A percentile compares a stretch with the other conserved stretches of the same genome.
Conservation (phyloP, 2,329 filamentous ascomycete genomes). For the Aspergillus texensis region DNA sequence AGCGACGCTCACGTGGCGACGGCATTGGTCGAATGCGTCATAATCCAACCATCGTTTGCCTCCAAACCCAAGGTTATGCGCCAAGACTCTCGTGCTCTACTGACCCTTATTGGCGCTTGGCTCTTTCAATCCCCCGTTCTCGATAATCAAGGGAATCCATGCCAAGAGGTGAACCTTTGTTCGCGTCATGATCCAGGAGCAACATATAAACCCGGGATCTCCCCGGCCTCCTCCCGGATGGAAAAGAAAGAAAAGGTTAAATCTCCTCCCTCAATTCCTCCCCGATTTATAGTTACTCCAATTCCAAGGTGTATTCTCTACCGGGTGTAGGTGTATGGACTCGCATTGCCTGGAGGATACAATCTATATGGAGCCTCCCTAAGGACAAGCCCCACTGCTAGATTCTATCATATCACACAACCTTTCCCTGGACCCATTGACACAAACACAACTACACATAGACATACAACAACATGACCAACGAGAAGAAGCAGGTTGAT, state of each 20-base stretch:
- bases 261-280: background rate
- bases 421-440: constrained; percentile 2
- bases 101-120: constrained; percentile 15
- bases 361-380: constrained; percentile 38
- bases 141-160: background rate
- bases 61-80: constrained; percentile 11
- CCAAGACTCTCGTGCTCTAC: constrained; percentile 4
- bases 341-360: constrained; percentile 34
- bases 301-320: background rate
- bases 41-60: constrained; percentile 5
- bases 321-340: constrained; percentile 31
- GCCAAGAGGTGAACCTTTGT: constrained; percentile 10
- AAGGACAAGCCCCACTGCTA: constrained; percentile 17
- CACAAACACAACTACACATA: constrained; percentile 7
- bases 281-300: constrained; percentile 15
- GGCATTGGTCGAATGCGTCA: constrained; percentile 20
- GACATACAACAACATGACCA: constrained; percentile 1
- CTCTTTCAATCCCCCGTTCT: background rate
- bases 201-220: background rate
- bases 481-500: constrained; percentile 8
- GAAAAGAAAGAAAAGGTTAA: background rate
- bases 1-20: constrained; percentile 15
- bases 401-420: background rate
- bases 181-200: constrained; percentile 11
- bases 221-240: no score